Evolutionary conservation across 1,139 yeast species (phyloP).

Genomic region (Yamadazyma atlantica): DNA sequence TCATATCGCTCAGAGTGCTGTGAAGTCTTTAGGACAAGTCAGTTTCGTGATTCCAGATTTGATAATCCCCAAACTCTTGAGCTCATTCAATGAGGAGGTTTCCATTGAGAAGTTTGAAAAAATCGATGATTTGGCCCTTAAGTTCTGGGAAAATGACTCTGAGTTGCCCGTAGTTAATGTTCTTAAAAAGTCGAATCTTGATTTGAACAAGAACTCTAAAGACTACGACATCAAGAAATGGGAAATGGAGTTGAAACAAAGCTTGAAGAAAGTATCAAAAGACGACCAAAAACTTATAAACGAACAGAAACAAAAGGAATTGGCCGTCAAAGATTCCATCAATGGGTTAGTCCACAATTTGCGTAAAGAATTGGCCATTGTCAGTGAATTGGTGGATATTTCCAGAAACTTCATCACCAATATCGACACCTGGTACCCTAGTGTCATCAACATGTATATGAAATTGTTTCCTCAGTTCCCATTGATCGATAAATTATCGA

Average conservation of each 20-base stretch:
- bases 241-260: slow-evolving; percentile 83
- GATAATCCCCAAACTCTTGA: slow-evolving; percentile 53
- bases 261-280: slow-evolving; percentile 69
- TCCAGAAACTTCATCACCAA: slow-evolving; percentile 66
- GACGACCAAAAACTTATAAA: slow-evolving; percentile 69
- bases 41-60: slow-evolving; percentile 68
- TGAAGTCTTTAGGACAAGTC: slow-evolving; percentile 60
- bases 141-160: slow-evolving; percentile 76
- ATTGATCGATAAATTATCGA: slow-evolving; percentile 41
- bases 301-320: slow-evolving; percentile 63
- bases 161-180: slow-evolving; percentile 55
- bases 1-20: slow-evolving; percentile 44
- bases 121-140: slow-evolving; percentile 32
- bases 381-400: slow-evolving; percentile 51
- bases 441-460: slow-evolving; percentile 16
- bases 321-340: slow-evolving; percentile 50
- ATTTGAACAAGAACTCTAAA: slow-evolving; percentile 60
- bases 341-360: slow-evolving; percentile 35
- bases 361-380: slow-evolving; percentile 50
- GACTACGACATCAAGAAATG: slow-evolving; percentile 86
- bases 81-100: slow-evolving; percentile 42
- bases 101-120: slow-evolving; percentile 28
- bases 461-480: slow-evolving; percentile 39
- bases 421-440: slow-evolving; percentile 68
- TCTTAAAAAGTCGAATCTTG: slow-evolving; percentile 38